Evolutionary conservation across 305 asterid genomes (phyloP).

Genomic region (Withania somnifera): DNA sequence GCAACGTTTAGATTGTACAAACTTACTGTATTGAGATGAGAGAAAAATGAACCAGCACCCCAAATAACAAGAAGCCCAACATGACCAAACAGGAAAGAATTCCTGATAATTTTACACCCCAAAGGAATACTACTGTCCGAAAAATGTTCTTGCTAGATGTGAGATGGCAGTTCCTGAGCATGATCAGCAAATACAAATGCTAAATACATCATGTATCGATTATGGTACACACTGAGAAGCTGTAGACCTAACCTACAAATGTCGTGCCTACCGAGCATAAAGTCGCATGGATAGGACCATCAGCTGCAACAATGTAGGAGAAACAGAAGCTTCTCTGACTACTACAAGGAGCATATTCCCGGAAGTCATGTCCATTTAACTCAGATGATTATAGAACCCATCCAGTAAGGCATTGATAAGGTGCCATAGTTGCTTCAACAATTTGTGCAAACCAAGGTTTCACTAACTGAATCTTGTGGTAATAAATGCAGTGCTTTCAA

Average conservation of each 20-base stretch:
- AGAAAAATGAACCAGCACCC: background rate
- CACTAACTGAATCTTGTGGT: background rate
- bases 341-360: background rate
- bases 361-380: background rate
- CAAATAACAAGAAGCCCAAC: background rate
- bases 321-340: background rate
- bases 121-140: background rate
- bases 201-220: background rate
- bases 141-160: background rate
- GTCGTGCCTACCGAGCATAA: background rate
- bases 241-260: background rate
- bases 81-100: background rate
- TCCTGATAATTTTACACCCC: background rate
- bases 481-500: conserved; percentile 17
- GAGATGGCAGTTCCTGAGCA: background rate
- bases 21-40: background rate
- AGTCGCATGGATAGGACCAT: background rate
- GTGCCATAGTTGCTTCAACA: background rate
- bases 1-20: background rate
- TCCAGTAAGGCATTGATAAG: background rate
- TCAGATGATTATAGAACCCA: background rate
- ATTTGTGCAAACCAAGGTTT: background rate
- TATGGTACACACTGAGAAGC: background rate
- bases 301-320: background rate
- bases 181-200: background rate